phyloP scores from a whole-genome alignment of 306 rosid genomes.

The Ceratonia siliqua region DNA sequence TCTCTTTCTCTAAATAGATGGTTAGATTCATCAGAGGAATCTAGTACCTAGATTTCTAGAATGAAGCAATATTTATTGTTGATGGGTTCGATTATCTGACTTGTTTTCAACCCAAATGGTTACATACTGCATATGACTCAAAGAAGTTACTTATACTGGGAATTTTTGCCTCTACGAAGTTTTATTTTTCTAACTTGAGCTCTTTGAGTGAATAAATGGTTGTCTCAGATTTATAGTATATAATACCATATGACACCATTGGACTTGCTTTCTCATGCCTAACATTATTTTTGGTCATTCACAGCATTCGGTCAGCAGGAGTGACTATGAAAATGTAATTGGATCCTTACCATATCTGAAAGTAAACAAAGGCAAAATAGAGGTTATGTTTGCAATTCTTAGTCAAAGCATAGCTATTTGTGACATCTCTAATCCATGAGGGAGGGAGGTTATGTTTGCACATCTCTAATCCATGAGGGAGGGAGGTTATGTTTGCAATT shows the following conservation, averaged over 20 bases:
- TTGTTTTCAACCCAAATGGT: neutral
- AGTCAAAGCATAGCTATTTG: no score
- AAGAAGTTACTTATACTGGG: neutral
- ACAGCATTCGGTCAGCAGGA: conserved; percentile 72
- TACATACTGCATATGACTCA: neutral
- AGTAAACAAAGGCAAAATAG: conserved; percentile 70
- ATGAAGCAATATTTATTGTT: neutral
- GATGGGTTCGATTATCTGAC: neutral
- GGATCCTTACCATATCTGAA: conserved; percentile 88
- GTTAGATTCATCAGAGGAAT: neutral
- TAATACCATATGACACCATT: neutral
- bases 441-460: no score
- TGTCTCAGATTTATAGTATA: neutral
- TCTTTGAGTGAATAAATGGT: neutral
- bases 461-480: no score
- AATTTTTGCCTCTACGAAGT: neutral
- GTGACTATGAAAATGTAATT: conserved; percentile 91
- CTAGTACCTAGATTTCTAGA: conserved; percentile 15
- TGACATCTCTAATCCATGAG: no score
- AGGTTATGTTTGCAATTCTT: conserved; percentile 11
- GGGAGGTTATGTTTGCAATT: no score
- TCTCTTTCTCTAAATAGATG: neutral
- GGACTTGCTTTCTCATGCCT: conserved; percentile 35
- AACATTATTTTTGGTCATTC: conserved; percentile 24
- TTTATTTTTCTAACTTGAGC: neutral